These are phyloP conservation scores for Ascochyta viciae-villosae DNA, from an alignment of 2,329 filamentous ascomycete genomes.

Conservation along the genomic window DNA sequence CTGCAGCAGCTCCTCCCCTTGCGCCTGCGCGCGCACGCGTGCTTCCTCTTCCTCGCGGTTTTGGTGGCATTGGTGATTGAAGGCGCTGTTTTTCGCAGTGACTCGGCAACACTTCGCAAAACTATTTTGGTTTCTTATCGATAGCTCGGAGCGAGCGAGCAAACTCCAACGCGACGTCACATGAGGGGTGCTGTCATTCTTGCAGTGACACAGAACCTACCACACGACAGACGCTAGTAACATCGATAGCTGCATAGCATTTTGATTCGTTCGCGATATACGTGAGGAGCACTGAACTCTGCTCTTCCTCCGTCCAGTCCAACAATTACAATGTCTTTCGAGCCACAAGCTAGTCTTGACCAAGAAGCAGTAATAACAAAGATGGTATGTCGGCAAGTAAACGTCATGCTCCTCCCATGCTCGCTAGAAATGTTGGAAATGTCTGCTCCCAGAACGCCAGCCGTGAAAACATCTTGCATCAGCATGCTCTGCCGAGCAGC, in stretches of 20 bases:
- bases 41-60: slow-evolving; percentile 34
- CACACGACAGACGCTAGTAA: too few species aligned
- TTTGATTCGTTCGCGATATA: slow-evolving; percentile 13
- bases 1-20: slow-evolving; percentile 28
- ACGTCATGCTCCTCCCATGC: slow-evolving; percentile 49
- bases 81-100: slow-evolving; percentile 17
- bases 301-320: slow-evolving; percentile 22
- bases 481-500: slow-evolving; percentile 28
- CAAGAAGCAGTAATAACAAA: slow-evolving; percentile 27
- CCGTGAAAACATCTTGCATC: slow-evolving; percentile 27
- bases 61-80: slow-evolving; percentile 40
- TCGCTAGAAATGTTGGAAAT: slow-evolving; percentile 48
- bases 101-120: slow-evolving; percentile 22
- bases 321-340: slow-evolving; percentile 36
- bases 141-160: slow-evolving; percentile 22
- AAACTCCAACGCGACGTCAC: slow-evolving; percentile 31
- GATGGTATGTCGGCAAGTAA: slow-evolving; percentile 44
- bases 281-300: slow-evolving; percentile 8
- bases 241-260: background rate
- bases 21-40: slow-evolving; percentile 31
- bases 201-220: background rate
- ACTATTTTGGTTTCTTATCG: slow-evolving; percentile 38
- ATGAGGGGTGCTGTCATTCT: slow-evolving; percentile 3
- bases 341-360: slow-evolving; percentile 15
- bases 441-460: slow-evolving; percentile 41